Evolutionary conservation across 2,329 filamentous ascomycete genomes (phyloP).

Genomic region (Scorias spongiosa): DNA sequence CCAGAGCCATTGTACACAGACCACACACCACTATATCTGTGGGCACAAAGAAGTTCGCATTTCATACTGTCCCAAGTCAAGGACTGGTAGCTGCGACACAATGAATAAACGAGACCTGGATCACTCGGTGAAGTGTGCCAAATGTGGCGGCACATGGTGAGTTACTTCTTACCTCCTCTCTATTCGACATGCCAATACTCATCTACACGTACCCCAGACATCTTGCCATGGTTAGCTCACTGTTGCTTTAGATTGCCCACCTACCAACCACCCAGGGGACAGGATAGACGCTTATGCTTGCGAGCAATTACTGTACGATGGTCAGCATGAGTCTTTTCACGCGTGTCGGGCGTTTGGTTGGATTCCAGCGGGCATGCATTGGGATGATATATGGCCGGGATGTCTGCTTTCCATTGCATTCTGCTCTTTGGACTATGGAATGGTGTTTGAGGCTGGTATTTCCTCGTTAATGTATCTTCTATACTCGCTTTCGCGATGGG

Average conservation of each 20-base stretch:
- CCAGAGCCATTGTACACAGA: conserved; percentile 28
- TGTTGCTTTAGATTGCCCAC: background rate
- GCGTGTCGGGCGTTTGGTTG: background rate
- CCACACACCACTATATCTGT: conserved; percentile 33
- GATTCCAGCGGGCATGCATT: background rate
- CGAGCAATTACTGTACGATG: too few relatives aligned
- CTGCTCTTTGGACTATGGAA: background rate
- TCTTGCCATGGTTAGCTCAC: background rate
- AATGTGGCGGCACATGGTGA: conserved; percentile 28
- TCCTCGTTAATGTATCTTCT: too few relatives aligned
- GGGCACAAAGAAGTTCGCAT: conserved; percentile 28
- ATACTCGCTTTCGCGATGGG: too few relatives aligned
- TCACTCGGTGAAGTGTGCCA: conserved; percentile 33
- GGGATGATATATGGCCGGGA: background rate
- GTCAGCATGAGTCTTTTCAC: too few relatives aligned
- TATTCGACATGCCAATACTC: background rate
- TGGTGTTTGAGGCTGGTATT: too few relatives aligned
- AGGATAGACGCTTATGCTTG: background rate
- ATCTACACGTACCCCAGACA: background rate
- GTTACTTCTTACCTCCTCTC: background rate
- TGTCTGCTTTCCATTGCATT: background rate
- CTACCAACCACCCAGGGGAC: background rate
- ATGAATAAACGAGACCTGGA: conserved; percentile 29
- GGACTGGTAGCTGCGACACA: conserved; percentile 25
- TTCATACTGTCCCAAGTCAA: conserved; percentile 32